Evolutionary conservation across 1,284 basidiomycete species (phyloP).

Genomic region (Cerioporus squamosus): DNA sequence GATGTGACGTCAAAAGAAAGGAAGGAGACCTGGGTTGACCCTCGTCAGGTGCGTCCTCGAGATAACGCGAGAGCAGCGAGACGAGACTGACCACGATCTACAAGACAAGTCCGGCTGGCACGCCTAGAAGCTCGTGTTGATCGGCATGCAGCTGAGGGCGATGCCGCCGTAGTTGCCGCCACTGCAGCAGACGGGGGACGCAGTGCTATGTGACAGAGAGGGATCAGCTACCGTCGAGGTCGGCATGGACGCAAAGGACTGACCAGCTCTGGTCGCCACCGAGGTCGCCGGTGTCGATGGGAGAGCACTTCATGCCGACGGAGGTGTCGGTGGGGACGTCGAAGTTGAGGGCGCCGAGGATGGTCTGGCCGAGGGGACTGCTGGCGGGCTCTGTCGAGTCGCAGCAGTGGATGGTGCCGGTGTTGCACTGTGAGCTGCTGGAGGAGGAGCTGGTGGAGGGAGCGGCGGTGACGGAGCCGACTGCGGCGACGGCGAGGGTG

Average conservation of each 20-base stretch:
- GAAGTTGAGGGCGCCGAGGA: constrained; percentile 27
- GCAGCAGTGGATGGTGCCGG: constrained; percentile 27
- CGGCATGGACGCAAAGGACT: not conserved
- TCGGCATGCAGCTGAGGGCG: constrained; percentile 13
- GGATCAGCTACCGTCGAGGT: not conserved
- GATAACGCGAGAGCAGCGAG: not conserved
- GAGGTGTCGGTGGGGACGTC: constrained; percentile 18
- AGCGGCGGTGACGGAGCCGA: constrained; percentile 5
- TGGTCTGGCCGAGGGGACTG: not conserved
- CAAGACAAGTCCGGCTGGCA: not conserved
- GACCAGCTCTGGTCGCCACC: constrained; percentile 28
- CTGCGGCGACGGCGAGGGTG: constrained; percentile 9
- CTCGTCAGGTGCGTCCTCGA: not conserved
- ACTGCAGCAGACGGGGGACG: constrained; percentile 19
- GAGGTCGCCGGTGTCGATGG: constrained; percentile 24
- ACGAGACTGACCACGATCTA: too few relatives aligned
- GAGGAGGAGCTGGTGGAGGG: constrained; percentile 7
- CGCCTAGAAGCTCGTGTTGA: constrained; percentile 3
- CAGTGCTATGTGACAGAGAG: not conserved
- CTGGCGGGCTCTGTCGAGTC: constrained; percentile 19
- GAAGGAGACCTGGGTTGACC: not conserved
- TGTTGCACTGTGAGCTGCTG: constrained; percentile 19
- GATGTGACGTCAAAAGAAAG: constrained; percentile 8
- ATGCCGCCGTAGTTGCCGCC: constrained; percentile 10
- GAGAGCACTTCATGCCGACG: constrained; percentile 33